Evolutionary conservation across 163 green algal species (phyloP).

Genomic region (Scenedesmus sp.): DNA sequence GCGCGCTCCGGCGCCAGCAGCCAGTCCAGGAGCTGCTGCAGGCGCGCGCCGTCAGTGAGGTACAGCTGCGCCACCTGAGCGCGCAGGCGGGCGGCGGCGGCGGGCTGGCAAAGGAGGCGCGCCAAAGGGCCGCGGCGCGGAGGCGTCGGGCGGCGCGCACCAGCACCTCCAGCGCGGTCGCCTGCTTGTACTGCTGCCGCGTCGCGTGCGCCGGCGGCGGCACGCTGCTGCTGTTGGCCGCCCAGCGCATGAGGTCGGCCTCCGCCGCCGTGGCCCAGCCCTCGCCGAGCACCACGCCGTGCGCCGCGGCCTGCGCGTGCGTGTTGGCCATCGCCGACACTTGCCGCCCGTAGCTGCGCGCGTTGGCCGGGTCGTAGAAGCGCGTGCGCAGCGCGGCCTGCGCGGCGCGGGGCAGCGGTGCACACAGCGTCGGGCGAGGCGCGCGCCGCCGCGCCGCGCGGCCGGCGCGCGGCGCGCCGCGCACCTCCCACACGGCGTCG

Average conservation of each 20-base stretch:
- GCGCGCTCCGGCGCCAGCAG: slow-evolving; percentile 22
- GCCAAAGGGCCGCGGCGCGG: background rate
- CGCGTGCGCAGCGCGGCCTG: background rate
- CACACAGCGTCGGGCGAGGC: background rate
- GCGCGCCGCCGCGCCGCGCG: too few species aligned
- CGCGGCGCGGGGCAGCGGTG: background rate
- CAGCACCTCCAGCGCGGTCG: slow-evolving; percentile 41
- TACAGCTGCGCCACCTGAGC: slow-evolving; percentile 35
- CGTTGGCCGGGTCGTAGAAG: background rate
- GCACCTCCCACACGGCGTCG: slow-evolving; percentile 34
- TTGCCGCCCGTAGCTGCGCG: background rate
- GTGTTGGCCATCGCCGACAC: slow-evolving; percentile 33
- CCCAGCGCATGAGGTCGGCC: slow-evolving; percentile 27
- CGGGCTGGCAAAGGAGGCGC: background rate
- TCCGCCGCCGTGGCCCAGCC: slow-evolving; percentile 8
- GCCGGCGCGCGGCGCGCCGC: background rate
- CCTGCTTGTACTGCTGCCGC: slow-evolving; percentile 46
- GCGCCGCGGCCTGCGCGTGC: slow-evolving; percentile 23
- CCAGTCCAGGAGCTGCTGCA: slow-evolving; percentile 38
- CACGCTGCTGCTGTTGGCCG: slow-evolving; percentile 33
- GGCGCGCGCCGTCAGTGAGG: slow-evolving; percentile 17
- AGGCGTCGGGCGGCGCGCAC: background rate
- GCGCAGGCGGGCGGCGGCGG: background rate
- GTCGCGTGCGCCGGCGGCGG: slow-evolving; percentile 26
- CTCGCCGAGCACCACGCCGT: background rate